Conservation (phyloP, 441 rosid species). For the Rhodomyrtus psidioides region DNA sequence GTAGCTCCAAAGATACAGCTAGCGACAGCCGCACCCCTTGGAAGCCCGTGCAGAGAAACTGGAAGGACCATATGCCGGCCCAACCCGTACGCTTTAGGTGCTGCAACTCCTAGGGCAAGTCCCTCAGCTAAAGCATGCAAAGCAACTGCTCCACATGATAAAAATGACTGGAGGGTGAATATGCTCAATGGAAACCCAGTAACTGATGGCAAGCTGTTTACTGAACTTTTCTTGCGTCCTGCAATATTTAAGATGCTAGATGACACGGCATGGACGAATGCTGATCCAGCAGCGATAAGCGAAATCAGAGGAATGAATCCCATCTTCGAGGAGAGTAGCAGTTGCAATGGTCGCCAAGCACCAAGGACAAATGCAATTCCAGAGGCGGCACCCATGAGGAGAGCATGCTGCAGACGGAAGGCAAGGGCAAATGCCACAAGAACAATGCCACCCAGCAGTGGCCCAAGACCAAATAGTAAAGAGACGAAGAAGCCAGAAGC, state of each 20-base stretch:
- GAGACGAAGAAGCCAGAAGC: slow-evolving; percentile 97
- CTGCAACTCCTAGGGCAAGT: slow-evolving; percentile 96
- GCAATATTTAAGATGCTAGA: slow-evolving; percentile 43
- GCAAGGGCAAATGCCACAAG: slow-evolving; percentile 73
- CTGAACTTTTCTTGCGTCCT: slow-evolving; percentile 49
- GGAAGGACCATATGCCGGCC: slow-evolving; percentile 98
- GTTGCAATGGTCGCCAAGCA: slow-evolving; percentile 85
- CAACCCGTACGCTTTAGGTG: slow-evolving; percentile 90
- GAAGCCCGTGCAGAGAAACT: slow-evolving; percentile 89
- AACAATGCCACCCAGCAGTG: slow-evolving; percentile 76
- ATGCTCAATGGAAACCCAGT: slow-evolving; percentile 58
- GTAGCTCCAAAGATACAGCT: slow-evolving; percentile 91
- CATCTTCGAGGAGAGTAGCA: slow-evolving; percentile 71
- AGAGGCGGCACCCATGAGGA: slow-evolving; percentile 89
- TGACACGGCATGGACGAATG: slow-evolving; percentile 40
- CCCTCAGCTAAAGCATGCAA: slow-evolving; percentile 96
- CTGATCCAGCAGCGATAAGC: slow-evolving; percentile 55
- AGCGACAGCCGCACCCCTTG: slow-evolving; percentile 99
- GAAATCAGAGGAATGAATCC: slow-evolving; percentile 49
- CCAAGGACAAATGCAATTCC: slow-evolving; percentile 93
- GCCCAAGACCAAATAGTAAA: slow-evolving; percentile 94
- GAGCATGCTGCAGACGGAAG: slow-evolving; percentile 78
- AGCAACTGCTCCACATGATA: slow-evolving; percentile 85
- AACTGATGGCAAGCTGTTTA: slow-evolving; percentile 32
- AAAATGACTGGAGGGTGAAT: slow-evolving; percentile 79